phyloP scores from a whole-genome alignment of 805 yeast species.

The Schwanniomyces occidentalis region DNA sequence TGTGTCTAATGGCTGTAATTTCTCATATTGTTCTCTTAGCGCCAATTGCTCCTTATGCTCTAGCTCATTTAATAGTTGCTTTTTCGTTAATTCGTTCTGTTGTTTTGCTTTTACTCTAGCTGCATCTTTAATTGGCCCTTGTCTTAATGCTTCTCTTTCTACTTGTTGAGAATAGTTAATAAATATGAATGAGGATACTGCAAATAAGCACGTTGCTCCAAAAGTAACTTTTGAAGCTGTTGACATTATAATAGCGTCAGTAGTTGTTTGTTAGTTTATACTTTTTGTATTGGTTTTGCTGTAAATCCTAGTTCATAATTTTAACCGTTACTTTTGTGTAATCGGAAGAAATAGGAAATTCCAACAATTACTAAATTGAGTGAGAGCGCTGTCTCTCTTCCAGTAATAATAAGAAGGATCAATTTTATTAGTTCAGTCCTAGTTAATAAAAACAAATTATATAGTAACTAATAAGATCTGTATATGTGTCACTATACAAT shows the following conservation, averaged over 20 bases:
- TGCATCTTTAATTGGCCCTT: constrained; percentile 86
- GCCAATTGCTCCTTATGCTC: constrained; percentile 69
- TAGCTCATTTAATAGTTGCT: constrained; percentile 51
- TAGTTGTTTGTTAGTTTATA: not conserved
- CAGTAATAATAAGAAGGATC: too few relatives aligned
- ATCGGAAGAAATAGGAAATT: constrained; percentile 7
- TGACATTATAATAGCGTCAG: constrained; percentile 56
- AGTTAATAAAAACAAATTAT: too few relatives aligned
- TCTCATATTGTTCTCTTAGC: constrained; percentile 55
- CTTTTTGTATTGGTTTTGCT: not conserved
- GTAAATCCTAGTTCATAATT: not conserved
- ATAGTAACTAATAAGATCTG: too few relatives aligned
- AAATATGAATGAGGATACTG: constrained; percentile 61
- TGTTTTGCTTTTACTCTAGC: constrained; percentile 55
- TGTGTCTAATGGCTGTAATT: constrained; percentile 56
- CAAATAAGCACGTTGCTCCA: constrained; percentile 53
- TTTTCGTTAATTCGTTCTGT: constrained; percentile 38
- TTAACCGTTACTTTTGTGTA: constrained; percentile 5
- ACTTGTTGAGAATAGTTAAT: constrained; percentile 69
- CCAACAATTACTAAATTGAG: too few relatives aligned
- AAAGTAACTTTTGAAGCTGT: constrained; percentile 77
- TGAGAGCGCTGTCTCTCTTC: too few relatives aligned
- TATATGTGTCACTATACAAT: too few relatives aligned
- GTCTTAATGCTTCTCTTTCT: constrained; percentile 71
- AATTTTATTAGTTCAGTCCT: too few relatives aligned